Evolutionary conservation across 148 eudicot genomes (phyloP).

Genomic region (Nepenthes gracilis): DNA sequence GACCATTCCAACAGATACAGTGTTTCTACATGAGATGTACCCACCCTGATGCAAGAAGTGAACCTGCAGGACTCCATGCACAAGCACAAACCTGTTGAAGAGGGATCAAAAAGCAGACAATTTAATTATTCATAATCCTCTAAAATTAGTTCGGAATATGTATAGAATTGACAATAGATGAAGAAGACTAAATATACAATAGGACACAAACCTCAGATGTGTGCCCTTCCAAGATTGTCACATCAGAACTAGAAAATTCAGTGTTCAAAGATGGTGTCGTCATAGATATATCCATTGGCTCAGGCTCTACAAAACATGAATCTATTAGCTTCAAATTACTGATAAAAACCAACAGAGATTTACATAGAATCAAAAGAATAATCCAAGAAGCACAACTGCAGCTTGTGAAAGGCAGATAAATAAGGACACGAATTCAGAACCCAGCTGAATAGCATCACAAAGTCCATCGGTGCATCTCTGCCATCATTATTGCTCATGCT

Average conservation of each 20-base stretch:
- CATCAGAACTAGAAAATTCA: conserved; percentile 41
- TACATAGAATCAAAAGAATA: neutral
- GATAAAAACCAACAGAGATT: neutral
- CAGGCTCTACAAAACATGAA: conserved; percentile 25
- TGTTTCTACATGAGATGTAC: neutral
- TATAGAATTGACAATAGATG: neutral
- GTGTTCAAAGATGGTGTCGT: conserved; percentile 19
- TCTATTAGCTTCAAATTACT: neutral
- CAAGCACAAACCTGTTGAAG: conserved; percentile 52
- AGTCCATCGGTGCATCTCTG: too few species aligned
- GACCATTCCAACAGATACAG: too few species aligned
- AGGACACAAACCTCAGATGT: conserved; percentile 46
- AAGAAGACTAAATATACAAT: conserved; percentile 1
- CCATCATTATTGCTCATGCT: too few species aligned
- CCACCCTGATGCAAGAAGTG: conserved; percentile 68
- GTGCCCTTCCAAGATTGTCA: conserved; percentile 53
- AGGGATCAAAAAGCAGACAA: conserved; percentile 4
- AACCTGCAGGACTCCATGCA: conserved; percentile 68
- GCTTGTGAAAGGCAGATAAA: too few species aligned
- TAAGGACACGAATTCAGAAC: too few species aligned
- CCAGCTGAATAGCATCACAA: too few species aligned
- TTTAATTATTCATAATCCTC: neutral
- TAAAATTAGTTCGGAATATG: neutral
- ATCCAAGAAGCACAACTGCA: too few species aligned
- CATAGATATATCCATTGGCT: conserved; percentile 45